Evolutionary conservation across 2,329 filamentous ascomycete genomes (phyloP), one percentile per base, ranked within the genome.

Genomic region (Aschersonia sp.): DNA sequence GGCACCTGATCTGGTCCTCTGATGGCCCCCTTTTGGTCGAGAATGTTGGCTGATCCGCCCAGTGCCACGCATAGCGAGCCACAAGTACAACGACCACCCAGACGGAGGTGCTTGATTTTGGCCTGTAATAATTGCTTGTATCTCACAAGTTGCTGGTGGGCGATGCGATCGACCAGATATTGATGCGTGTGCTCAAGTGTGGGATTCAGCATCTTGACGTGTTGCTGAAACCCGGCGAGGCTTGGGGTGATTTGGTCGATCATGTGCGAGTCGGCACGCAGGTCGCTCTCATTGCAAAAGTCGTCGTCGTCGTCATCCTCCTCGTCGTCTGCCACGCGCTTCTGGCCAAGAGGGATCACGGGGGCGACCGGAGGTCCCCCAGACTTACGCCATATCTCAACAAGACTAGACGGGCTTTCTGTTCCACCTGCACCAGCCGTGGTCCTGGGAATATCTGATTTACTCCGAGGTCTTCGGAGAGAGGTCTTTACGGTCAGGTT

Each of bases 151-250:
- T 95, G 87, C 57, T 94, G 87, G 53, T 86, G 77, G 0, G 85
- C 85, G 54, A 95, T 84, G 43, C 88, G 81, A 32, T 92, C 84
- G 11, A 90, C 76, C 53, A 96, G 71, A 62, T 79, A 81, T 33
- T 57, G 65, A 55, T 75, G 72, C 4, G 58, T 72, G 7, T 72
- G 70, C 7, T 53, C 68, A 49, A 94, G 69, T 9, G 72, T 68
- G n/a, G 87, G 86, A 57, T 94, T 94, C 42, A 94, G 66, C 50
- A 76, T 73, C 43, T 79, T 66, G 14, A 90, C 76, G 57, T 94
- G 84, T 30, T 78, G 72, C 54, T 79, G 80, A 65, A 95, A 95
- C 0, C 88, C 88, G 50, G 81, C 76, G 30, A 81, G 66, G 14
- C 79, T 88, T 1, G 88, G 85, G 8, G 79, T 73, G 51, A 90